Evolutionary conservation across 768 basidiomycete species (phyloP).

Genomic region (Sporobolomyces phaffii): DNA sequence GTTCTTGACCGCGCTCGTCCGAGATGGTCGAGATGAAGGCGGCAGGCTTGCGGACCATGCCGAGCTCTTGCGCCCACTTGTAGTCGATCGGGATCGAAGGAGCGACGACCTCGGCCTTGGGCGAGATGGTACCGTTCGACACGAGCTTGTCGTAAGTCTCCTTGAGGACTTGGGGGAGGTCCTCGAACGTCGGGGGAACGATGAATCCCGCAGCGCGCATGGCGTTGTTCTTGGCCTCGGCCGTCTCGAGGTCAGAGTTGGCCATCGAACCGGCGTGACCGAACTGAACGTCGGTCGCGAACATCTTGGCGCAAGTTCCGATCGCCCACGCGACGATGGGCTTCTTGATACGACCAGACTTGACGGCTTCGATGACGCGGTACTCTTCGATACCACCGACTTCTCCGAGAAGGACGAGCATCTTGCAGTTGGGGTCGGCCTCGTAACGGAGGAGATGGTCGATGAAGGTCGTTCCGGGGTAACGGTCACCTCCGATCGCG

Average conservation of each 20-base stretch:
- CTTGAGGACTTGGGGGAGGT: slow-evolving; percentile 76
- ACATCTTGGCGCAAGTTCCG: slow-evolving; percentile 99
- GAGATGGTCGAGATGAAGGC: slow-evolving; percentile 78
- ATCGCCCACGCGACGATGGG: slow-evolving; percentile 99
- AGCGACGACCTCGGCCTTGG: slow-evolving; percentile 73
- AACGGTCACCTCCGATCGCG: slow-evolving; percentile 98
- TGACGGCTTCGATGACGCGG: slow-evolving; percentile 96
- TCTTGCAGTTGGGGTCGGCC: slow-evolving; percentile 93
- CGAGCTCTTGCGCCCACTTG: slow-evolving; percentile 99
- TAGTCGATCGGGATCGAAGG: slow-evolving; percentile 99
- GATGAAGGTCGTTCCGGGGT: slow-evolving; percentile 97
- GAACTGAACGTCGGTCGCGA: slow-evolving; percentile 97
- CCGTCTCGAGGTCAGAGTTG: slow-evolving; percentile 94
- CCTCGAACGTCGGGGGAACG: slow-evolving; percentile 96
- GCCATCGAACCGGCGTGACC: slow-evolving; percentile 98
- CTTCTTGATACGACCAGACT: slow-evolving; percentile 86
- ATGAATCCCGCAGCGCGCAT: slow-evolving; percentile 94
- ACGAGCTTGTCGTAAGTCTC: slow-evolving; percentile 81
- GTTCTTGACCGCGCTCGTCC: slow-evolving; percentile 97
- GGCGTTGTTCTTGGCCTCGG: slow-evolving; percentile 92
- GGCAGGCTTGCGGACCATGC: slow-evolving; percentile 95
- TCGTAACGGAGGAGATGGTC: slow-evolving; percentile 98
- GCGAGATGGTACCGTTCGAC: slow-evolving; percentile 59
- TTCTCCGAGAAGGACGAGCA: slow-evolving; percentile 97
- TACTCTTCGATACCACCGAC: slow-evolving; percentile 99